A percentile compares a stretch with the other conserved stretches of the same genome.
phyloP scores from a whole-genome alignment of 768 basidiomycete species.

The Pleurotus tuoliensis region DNA sequence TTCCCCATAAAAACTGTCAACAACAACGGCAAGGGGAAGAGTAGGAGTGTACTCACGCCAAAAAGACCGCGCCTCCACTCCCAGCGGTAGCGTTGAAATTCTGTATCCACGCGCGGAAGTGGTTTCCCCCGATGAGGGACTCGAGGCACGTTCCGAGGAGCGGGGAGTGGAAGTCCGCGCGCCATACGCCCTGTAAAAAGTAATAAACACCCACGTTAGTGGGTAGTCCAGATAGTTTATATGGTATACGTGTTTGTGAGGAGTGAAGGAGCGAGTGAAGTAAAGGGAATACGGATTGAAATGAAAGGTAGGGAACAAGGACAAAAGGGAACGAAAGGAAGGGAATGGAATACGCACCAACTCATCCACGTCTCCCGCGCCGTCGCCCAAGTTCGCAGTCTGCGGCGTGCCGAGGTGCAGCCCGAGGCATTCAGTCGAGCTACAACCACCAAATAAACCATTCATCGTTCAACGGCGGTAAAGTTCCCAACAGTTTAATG shows the following conservation, averaged over 20 bases:
- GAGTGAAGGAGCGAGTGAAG: too few relatives aligned
- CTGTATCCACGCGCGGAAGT: constrained; percentile 62
- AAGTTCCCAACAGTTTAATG: too few relatives aligned
- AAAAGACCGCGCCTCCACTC: constrained; percentile 51
- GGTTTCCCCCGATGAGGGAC: constrained; percentile 74
- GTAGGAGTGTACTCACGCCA: constrained; percentile 37
- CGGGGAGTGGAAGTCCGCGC: constrained; percentile 72
- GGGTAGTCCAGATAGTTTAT: too few relatives aligned
- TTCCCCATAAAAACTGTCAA: too few relatives aligned
- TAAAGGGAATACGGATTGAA: too few relatives aligned
- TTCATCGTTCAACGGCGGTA: too few relatives aligned
- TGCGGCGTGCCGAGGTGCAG: constrained; percentile 66
- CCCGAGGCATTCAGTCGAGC: constrained; percentile 63
- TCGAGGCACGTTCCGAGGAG: constrained; percentile 70
- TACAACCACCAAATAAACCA: neutral
- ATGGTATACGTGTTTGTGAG: too few relatives aligned
- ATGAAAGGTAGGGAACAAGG: too few relatives aligned
- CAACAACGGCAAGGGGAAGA: neutral
- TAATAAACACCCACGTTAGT: too few relatives aligned
- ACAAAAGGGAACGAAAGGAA: neutral
- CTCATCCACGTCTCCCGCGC: constrained; percentile 52
- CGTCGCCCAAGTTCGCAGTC: constrained; percentile 76
- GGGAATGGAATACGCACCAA: constrained; percentile 34
- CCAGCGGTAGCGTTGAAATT: constrained; percentile 39
- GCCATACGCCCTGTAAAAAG: constrained; percentile 45